These are phyloP conservation scores for Triangularia setosa DNA, from an alignment of 2,329 filamentous ascomycete genomes.

Conservation along the genomic window DNA sequence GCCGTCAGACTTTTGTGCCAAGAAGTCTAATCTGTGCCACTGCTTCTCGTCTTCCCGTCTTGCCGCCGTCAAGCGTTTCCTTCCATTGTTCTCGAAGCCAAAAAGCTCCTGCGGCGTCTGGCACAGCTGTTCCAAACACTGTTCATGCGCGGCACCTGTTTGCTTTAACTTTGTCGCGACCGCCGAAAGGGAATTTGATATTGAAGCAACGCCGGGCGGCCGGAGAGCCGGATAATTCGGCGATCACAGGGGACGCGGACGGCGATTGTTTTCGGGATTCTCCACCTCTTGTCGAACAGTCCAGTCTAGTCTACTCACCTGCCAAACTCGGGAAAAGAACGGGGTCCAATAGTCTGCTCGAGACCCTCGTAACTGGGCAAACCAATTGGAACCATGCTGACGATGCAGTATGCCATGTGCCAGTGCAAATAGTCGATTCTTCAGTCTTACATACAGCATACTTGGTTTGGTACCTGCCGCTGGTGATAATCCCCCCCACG, in stretches of 20 bases:
- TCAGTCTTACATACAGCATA: not conserved
- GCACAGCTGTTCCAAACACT: conserved; percentile 16
- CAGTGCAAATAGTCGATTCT: not conserved
- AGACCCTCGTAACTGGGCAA: not conserved
- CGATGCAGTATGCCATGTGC: not conserved
- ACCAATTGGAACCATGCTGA: not conserved
- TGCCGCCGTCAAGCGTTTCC: conserved; percentile 9
- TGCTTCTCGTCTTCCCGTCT: not conserved
- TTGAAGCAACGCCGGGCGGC: not conserved
- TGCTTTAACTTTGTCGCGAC: not conserved
- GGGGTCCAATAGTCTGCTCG: not conserved
- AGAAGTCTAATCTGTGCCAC: not conserved
- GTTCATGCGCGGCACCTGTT: conserved; percentile 15
- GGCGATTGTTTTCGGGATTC: not conserved
- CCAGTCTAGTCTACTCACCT: not conserved
- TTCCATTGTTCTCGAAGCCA: conserved; percentile 21
- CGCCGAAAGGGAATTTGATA: not conserved
- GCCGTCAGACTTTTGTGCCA: conserved; percentile 8
- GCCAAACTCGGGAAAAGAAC: not conserved
- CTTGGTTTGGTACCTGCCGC: no score
- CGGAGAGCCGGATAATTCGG: not conserved
- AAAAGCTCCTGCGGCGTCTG: conserved; percentile 14
- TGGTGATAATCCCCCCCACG: no score
- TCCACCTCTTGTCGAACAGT: not conserved
- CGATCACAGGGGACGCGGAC: not conserved